Evolutionary conservation across 2,329 filamentous ascomycete genomes (phyloP), one percentile per base, ranked within the genome.

Genomic region (Paraphoma sp.): DNA sequence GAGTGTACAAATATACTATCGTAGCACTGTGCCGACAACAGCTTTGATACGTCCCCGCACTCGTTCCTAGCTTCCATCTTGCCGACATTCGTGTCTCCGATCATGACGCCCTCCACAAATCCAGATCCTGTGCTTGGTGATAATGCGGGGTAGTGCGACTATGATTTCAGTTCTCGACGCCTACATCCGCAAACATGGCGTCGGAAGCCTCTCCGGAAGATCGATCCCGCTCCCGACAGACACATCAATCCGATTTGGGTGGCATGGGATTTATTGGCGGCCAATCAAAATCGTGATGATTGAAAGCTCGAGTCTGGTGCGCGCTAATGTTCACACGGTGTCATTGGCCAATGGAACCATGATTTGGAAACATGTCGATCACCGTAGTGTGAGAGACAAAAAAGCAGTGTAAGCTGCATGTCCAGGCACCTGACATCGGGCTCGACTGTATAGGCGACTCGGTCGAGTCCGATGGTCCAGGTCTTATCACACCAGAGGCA

Each of bases 111-210:
- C 16, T 12, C 16, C 11, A 42, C 2, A 33, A 46, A 12, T 54
- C 31, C 10, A 48, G 16, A 36, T 46, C 4, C 8, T 2, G 44
- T 53, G 17, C 31, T 38, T 44, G 31, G 36, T 29, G 17, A 33
- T 31, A 28, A 59, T 63, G 61, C 58, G 58, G 61, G 61, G 58
- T 63, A 63, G 48, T 40, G 44, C 44, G 41, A 48, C 23, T 38
- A 49, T 57, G 44, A 56, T 54, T 59, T 51, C 51, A 57, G n/a
- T 57, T 59, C 49, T 59, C 42, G n/a, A 40, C 40, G 23, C 10
- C 49, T 16, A n/a, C 36, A 48, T 3, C 14, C 41, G 42, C 49
- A 31, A 12, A 16, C 33, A 41, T 38, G 29, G 45, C 11, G 53
- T 31, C 59, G 59, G 61, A 59, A 51, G 44, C 17, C 4, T 12